Percentiles rank a stretch among this genome's conserved stretches.
These are phyloP conservation scores for Tetracladium marchalianum DNA, from an alignment of 495 filamentous ascomycete genomes.

Conservation along the genomic window DNA sequence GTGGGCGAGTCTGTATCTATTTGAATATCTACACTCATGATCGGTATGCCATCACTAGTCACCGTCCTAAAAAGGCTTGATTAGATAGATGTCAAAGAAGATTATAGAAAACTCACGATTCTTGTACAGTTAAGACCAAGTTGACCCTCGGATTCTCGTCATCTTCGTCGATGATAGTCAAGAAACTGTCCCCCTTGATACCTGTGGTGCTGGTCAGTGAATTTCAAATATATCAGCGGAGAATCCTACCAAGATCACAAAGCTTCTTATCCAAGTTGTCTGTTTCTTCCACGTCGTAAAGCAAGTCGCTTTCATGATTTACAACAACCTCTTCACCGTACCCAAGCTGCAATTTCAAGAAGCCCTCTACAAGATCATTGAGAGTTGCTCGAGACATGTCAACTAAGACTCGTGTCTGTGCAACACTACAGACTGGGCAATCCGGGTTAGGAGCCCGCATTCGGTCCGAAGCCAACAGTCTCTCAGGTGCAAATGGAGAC, in stretches of 20 bases:
- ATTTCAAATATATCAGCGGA: slow-evolving; percentile 17
- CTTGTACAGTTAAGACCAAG: slow-evolving; percentile 56
- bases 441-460: slow-evolving; percentile 64
- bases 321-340: slow-evolving; percentile 80
- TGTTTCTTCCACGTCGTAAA: slow-evolving; percentile 84
- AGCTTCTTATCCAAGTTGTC: slow-evolving; percentile 78
- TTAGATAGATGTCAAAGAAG: not conserved
- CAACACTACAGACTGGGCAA: slow-evolving; percentile 75
- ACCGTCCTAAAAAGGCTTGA: slow-evolving; percentile 1
- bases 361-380: slow-evolving; percentile 66
- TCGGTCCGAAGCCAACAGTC: slow-evolving; percentile 61
- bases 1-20: slow-evolving; percentile 3
- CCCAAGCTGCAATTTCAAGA: slow-evolving; percentile 58
- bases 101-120: slow-evolving; percentile 27
- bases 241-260: slow-evolving; percentile 52
- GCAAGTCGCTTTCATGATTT: slow-evolving; percentile 54
- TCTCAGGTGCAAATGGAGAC: slow-evolving; percentile 67
- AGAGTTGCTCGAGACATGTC: slow-evolving; percentile 71
- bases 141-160: slow-evolving; percentile 78
- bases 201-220: slow-evolving; percentile 24
- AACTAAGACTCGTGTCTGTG: slow-evolving; percentile 51
- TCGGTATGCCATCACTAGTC: slow-evolving; percentile 11
- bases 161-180: slow-evolving; percentile 78
- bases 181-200: slow-evolving; percentile 56
- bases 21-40: slow-evolving; percentile 12